These are phyloP conservation scores for Trichoderma guizhouense DNA, from an alignment of 2,329 filamentous ascomycete genomes.

Conservation along the genomic window DNA sequence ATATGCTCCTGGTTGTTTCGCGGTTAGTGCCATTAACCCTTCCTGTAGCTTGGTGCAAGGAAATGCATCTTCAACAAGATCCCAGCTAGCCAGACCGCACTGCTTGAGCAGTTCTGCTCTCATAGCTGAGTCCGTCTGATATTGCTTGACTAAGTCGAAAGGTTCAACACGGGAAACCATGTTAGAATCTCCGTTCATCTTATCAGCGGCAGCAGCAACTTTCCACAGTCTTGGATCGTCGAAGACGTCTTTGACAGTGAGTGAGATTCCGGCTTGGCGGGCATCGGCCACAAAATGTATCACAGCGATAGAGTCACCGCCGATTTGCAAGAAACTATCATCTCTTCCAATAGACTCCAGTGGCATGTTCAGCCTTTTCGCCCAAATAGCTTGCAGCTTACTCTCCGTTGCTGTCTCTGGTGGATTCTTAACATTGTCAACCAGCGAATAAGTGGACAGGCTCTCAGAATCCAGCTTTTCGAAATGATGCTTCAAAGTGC, in stretches of 20 bases:
- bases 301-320: conserved; percentile 18
- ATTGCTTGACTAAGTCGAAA: not conserved
- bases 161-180: not conserved
- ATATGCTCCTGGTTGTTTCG: conserved; percentile 2
- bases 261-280: not conserved
- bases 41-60: conserved; percentile 1
- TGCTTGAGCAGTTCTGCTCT: not conserved
- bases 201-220: not conserved
- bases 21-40: conserved; percentile 2
- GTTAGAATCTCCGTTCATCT: not conserved
- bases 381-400: conserved; percentile 13
- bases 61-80: conserved; percentile 1
- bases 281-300: conserved; percentile 11
- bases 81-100: not conserved
- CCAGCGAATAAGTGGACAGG: not conserved
- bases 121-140: not conserved
- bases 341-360: conserved; percentile 13
- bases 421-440: not conserved
- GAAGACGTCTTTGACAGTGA: conserved; percentile 1
- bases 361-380: conserved; percentile 2
- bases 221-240: not conserved
- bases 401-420: conserved; percentile 8
- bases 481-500: not conserved
- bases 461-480: not conserved
- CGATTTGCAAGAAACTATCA: conserved; percentile 18